Percentiles rank a stretch among this genome's conserved stretches.
These are phyloP conservation scores for Ascochyta fabae DNA, from an alignment of 2,329 filamentous ascomycete genomes.

Conservation along the genomic window DNA sequence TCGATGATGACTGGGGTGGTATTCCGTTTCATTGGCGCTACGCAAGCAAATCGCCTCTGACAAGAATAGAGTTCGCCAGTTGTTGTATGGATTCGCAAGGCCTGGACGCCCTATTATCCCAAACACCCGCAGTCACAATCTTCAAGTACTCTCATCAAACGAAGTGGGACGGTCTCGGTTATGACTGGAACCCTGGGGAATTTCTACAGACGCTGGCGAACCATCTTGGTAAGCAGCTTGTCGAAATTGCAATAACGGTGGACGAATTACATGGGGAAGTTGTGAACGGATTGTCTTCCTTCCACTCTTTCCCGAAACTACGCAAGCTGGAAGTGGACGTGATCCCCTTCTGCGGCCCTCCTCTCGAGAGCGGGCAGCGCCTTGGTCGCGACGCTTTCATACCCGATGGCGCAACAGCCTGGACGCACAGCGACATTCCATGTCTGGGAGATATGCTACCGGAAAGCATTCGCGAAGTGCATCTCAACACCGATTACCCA, in stretches of 20 bases:
- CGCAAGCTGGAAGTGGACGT: constrained; percentile 41
- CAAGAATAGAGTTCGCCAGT: constrained; percentile 38
- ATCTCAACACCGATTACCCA: constrained; percentile 41
- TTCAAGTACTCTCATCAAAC: constrained; percentile 46
- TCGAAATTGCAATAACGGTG: constrained; percentile 42
- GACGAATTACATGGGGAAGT: constrained; percentile 41
- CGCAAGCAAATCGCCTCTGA: constrained; percentile 32
- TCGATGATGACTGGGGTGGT: constrained; percentile 41
- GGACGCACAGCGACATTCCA: constrained; percentile 41
- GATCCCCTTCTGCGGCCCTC: constrained; percentile 41
- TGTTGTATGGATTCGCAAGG: constrained; percentile 43
- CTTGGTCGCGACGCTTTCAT: constrained; percentile 25
- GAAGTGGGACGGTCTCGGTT: constrained; percentile 40
- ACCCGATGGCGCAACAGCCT: constrained; percentile 30
- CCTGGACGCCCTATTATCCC: constrained; percentile 29
- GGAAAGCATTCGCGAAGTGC: constrained; percentile 32
- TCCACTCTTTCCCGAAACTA: constrained; percentile 34
- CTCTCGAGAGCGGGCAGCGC: constrained; percentile 43
- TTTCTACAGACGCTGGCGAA: constrained; percentile 35
- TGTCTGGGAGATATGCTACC: constrained; percentile 47
- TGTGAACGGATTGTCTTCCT: constrained; percentile 41
- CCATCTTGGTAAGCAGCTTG: constrained; percentile 32
- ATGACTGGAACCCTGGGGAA: constrained; percentile 46
- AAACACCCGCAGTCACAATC: constrained; percentile 33
- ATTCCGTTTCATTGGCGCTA: constrained; percentile 38